Conservation (phyloP, 768 basidiomycete genomes). For the Cystofilobasidium macerans region DNA sequence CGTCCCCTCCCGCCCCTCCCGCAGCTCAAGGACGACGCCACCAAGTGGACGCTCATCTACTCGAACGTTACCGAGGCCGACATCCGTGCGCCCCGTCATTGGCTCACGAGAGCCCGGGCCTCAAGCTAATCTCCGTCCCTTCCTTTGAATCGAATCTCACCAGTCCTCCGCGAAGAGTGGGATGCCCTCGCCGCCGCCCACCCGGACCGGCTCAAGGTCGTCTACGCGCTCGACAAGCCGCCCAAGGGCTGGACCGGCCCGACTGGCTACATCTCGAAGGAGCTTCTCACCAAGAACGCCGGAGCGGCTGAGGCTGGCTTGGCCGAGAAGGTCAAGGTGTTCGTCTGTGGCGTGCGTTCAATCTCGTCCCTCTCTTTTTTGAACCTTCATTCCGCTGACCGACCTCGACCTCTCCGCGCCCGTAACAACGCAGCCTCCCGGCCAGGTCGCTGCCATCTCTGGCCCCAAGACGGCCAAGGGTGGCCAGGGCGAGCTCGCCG, state of each 20-base stretch:
- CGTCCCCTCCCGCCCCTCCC: background rate
- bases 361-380: background rate
- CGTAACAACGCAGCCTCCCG: conserved; percentile 50
- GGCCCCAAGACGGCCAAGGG: conserved; percentile 88
- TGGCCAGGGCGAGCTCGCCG: conserved; percentile 63
- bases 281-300: conserved; percentile 57
- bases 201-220: conserved; percentile 54
- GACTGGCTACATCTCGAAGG: conserved; percentile 61
- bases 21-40: conserved; percentile 62
- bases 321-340: conserved; percentile 24
- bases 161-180: conserved; percentile 38
- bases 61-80: conserved; percentile 82
- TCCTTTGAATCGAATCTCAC: too few species aligned
- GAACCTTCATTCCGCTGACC: conserved; percentile 44
- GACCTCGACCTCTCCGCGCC: too few species aligned
- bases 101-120: too few species aligned
- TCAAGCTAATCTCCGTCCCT: too few species aligned
- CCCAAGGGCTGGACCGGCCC: conserved; percentile 52
- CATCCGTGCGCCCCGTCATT: conserved; percentile 69
- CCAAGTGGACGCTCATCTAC: conserved; percentile 86
- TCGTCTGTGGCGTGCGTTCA: conserved; percentile 33
- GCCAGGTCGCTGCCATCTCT: conserved; percentile 74
- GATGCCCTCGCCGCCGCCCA: conserved; percentile 41
- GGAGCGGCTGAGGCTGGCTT: background rate
- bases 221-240: conserved; percentile 78